Evolutionary conservation across 2,329 filamentous ascomycete genomes (phyloP).

Genomic region (Venturiaceae sp.): DNA sequence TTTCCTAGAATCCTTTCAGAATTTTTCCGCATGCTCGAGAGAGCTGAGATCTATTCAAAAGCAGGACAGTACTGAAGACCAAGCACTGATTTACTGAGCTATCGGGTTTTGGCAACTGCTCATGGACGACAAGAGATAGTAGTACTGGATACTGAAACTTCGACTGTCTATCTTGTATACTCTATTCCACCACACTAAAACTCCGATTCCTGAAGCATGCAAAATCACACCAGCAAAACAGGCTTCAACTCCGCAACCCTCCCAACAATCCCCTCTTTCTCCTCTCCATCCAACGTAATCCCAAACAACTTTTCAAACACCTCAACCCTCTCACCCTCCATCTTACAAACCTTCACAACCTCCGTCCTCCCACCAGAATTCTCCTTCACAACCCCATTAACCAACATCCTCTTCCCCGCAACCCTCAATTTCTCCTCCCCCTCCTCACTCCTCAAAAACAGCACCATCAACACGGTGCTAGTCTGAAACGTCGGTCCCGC

Average conservation of each 20-base stretch:
- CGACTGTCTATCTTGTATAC: too few relatives aligned
- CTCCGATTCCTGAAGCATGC: too few relatives aligned
- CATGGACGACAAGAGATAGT: too few relatives aligned
- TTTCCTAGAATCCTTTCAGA: too few relatives aligned
- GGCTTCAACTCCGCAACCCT: not conserved
- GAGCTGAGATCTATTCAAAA: too few relatives aligned
- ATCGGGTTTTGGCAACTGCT: too few relatives aligned
- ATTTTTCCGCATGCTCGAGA: too few relatives aligned
- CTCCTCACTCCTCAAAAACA: slow-evolving; percentile 25
- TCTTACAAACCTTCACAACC: not conserved
- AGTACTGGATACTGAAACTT: too few relatives aligned
- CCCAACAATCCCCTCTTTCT: not conserved
- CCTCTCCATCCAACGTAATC: not conserved
- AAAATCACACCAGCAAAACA: too few relatives aligned
- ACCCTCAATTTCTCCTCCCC: slow-evolving; percentile 11
- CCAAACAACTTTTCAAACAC: not conserved
- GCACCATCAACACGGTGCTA: slow-evolving; percentile 26
- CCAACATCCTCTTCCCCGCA: not conserved
- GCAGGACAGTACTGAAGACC: too few relatives aligned
- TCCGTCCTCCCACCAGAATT: not conserved
- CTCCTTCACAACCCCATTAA: not conserved
- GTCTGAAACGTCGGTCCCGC: slow-evolving; percentile 9
- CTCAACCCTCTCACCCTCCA: not conserved
- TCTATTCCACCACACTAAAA: too few relatives aligned
- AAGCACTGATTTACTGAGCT: too few relatives aligned